Percentiles rank a stretch among this genome's conserved stretches.
phyloP scores from a whole-genome alignment of 345 rosid genomes.

The Streptanthus diversifolius region DNA sequence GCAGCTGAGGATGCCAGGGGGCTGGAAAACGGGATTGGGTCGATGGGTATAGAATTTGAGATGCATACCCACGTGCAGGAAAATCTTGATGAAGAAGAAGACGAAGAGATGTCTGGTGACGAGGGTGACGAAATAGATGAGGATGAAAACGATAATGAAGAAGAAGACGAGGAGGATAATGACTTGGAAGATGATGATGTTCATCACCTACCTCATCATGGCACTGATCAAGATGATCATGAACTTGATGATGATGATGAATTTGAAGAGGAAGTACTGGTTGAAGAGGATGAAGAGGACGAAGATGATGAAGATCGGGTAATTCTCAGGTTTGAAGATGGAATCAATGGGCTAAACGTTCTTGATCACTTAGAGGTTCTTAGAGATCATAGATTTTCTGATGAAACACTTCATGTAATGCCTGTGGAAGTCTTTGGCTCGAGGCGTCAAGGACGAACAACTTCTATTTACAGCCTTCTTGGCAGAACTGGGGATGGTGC shows the following conservation, averaged over 20 bases:
- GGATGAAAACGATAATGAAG: slow-evolving; percentile 75
- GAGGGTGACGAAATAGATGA: slow-evolving; percentile 73
- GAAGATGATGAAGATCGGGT: slow-evolving; percentile 69
- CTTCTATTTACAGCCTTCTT: slow-evolving; percentile 89
- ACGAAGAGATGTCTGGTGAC: slow-evolving; percentile 83
- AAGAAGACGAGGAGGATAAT: slow-evolving; percentile 85
- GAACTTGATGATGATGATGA: slow-evolving; percentile 99
- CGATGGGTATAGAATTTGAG: slow-evolving; percentile 69
- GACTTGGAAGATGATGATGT: slow-evolving; percentile 83
- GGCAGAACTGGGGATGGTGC: slow-evolving; percentile 69
- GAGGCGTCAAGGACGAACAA: slow-evolving; percentile 90
- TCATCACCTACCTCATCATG: slow-evolving; percentile 83
- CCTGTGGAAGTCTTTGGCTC: slow-evolving; percentile 98
- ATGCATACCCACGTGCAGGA: slow-evolving; percentile 77
- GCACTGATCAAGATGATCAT: slow-evolving; percentile 93
- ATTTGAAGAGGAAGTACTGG: slow-evolving; percentile 84
- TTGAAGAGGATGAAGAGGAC: slow-evolving; percentile 88
- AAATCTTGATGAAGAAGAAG: slow-evolving; percentile 80
- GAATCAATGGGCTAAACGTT: slow-evolving; percentile 82
- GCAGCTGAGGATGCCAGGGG: slow-evolving; percentile 69
- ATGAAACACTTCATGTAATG: slow-evolving; percentile 89
- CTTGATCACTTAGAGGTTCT: slow-evolving; percentile 93
- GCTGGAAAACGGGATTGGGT: slow-evolving; percentile 65
- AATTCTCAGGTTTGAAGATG: slow-evolving; percentile 84
- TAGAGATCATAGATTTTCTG: slow-evolving; percentile 77